Conservation (phyloP, 2,329 filamentous ascomycete species). For the Aaosphaeria pasadenensis region DNA sequence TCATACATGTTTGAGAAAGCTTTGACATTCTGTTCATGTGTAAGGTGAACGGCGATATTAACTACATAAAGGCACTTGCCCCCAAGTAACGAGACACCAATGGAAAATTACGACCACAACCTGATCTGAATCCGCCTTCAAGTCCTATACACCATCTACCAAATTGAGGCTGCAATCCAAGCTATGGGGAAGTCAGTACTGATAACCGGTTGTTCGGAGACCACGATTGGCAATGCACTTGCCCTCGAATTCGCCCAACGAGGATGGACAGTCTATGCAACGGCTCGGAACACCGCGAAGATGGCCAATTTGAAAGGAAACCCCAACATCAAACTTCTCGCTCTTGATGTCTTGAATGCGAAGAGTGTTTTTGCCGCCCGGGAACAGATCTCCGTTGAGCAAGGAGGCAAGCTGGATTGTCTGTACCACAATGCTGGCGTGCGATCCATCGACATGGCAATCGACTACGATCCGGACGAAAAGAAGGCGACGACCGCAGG, state of each 20-base stretch:
- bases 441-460: slow-evolving; percentile 12
- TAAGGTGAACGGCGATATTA: too few species aligned
- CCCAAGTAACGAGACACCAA: background rate
- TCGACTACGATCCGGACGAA: too few species aligned
- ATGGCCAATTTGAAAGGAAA: slow-evolving; percentile 1
- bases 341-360: background rate
- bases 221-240: slow-evolving; percentile 40
- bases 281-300: slow-evolving; percentile 35
- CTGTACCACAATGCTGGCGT: slow-evolving; percentile 48
- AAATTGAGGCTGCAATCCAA: too few species aligned
- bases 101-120: background rate
- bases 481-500: too few species aligned
- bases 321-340: background rate
- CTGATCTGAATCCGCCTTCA: too few species aligned
- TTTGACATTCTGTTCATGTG: too few species aligned
- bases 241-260: slow-evolving; percentile 33
- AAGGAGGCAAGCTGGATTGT: slow-evolving; percentile 36
- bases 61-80: too few species aligned
- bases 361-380: background rate
- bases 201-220: slow-evolving; percentile 21
- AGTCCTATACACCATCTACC: too few species aligned
- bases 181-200: slow-evolving; percentile 3
- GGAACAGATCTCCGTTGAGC: slow-evolving; percentile 24
- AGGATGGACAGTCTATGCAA: slow-evolving; percentile 41
- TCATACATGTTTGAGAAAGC: too few species aligned